Conservation (phyloP, 768 basidiomycete genomes). For the Hydnomerulius pinastri region DNA sequence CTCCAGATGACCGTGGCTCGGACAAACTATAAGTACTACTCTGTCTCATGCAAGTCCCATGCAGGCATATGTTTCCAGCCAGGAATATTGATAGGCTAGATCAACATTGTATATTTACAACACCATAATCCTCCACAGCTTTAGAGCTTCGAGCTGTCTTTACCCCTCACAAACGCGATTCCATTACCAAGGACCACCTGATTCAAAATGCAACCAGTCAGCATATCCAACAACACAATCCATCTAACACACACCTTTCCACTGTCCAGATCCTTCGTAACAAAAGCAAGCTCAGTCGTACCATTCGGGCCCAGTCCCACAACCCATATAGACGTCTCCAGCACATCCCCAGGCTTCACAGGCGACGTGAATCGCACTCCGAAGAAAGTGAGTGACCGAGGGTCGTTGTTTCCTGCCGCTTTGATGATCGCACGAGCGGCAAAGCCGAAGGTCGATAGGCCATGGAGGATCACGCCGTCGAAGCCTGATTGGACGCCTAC, state of each 20-base stretch:
- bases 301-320: conserved; percentile 58
- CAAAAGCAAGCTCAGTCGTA: conserved; percentile 43
- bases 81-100: no score
- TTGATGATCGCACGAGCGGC: conserved; percentile 69
- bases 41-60: no score
- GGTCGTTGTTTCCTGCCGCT: conserved; percentile 56
- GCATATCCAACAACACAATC: not conserved
- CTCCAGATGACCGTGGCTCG: no score
- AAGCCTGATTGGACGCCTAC: conserved; percentile 71
- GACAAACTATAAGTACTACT: not conserved
- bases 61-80: no score
- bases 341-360: conserved; percentile 71
- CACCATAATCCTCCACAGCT: no score
- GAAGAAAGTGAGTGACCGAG: conserved; percentile 60
- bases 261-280: conserved; percentile 37
- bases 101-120: no score
- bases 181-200: not conserved
- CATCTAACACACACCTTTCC: conserved; percentile 38
- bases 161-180: not conserved
- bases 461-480: conserved; percentile 79
- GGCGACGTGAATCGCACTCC: conserved; percentile 75
- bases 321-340: conserved; percentile 74
- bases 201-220: no score
- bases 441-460: conserved; percentile 75
- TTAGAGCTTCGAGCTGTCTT: not conserved